These are phyloP conservation scores for Trichosanthes truncata DNA, from an alignment of 306 rosid genomes.

Conservation along the genomic window DNA sequence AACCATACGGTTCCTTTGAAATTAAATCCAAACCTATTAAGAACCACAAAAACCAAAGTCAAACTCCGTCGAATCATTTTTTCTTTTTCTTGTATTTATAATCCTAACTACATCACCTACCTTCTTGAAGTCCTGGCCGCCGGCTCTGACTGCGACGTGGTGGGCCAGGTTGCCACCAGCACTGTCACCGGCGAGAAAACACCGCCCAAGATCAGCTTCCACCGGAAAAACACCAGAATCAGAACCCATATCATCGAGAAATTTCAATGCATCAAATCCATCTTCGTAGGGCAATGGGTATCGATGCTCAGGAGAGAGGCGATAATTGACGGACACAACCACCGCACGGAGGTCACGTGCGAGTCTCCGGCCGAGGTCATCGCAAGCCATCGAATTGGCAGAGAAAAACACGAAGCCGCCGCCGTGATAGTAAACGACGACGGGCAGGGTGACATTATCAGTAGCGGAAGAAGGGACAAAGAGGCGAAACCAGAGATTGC, in stretches of 20 bases:
- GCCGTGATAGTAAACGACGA: conserved; percentile 44
- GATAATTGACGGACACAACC: conserved; percentile 52
- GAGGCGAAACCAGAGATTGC: conserved; percentile 36
- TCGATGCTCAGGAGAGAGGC: conserved; percentile 48
- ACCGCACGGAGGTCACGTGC: conserved; percentile 29
- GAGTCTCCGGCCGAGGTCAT: conserved; percentile 38
- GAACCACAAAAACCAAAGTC: too few relatives aligned
- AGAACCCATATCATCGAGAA: background rate
- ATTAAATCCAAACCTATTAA: too few relatives aligned
- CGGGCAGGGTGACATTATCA: conserved; percentile 7
- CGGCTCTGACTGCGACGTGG: conserved; percentile 12
- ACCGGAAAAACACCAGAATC: background rate
- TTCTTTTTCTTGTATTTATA: too few relatives aligned
- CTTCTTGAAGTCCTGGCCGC: background rate
- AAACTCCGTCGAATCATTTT: too few relatives aligned
- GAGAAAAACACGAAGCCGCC: conserved; percentile 51
- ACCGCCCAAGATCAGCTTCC: background rate
- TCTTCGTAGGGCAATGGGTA: conserved; percentile 58
- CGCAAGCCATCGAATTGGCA: conserved; percentile 26
- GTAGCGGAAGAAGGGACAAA: conserved; percentile 32
- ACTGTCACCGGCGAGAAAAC: conserved; percentile 26
- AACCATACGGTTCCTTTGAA: too few relatives aligned
- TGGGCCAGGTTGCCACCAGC: conserved; percentile 26
- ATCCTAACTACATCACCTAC: background rate
- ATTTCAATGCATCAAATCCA: conserved; percentile 39